A percentile compares a stretch with the other conserved stretches of the same genome.
Evolutionary conservation across 2,329 filamentous ascomycete genomes (phyloP).

Genomic region (Alternaria sp.): DNA sequence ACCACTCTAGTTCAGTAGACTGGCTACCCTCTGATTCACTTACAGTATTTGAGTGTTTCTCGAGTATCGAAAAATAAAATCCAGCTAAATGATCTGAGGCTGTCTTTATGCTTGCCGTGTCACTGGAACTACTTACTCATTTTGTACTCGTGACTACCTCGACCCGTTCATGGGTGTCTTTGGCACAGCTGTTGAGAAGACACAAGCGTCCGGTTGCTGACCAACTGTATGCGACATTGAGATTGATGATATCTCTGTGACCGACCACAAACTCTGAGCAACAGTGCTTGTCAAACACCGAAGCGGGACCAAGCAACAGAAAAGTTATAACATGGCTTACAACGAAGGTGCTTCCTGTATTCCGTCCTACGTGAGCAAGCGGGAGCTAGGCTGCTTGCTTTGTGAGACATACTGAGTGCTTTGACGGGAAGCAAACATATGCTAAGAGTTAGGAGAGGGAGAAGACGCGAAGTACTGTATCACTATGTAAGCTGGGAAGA

Average conservation of each 20-base stretch:
- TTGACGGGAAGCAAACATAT: not conserved
- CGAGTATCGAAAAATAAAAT: not conserved
- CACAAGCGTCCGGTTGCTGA: not conserved
- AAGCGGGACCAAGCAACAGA: not conserved
- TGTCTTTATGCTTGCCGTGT: not conserved
- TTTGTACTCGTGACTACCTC: not conserved
- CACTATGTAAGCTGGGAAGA: not conserved
- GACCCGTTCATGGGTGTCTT: not conserved
- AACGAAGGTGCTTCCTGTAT: not conserved
- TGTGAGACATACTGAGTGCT: not conserved
- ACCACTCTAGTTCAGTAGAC: not conserved
- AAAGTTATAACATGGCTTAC: not conserved
- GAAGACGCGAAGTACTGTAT: not conserved
- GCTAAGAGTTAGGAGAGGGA: no score
- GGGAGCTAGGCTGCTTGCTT: not conserved
- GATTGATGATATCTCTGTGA: not conserved
- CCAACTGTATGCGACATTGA: not conserved
- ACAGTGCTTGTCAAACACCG: not conserved
- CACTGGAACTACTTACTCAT: not conserved
- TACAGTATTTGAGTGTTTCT: no score
- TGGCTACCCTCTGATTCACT: no score
- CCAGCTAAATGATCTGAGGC: not conserved
- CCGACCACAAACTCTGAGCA: not conserved
- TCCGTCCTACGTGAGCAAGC: not conserved
- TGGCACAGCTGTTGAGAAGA: not conserved